phyloP scores from a whole-genome alignment of 306 rosid species.

The Hylodesmum podocarpum region DNA sequence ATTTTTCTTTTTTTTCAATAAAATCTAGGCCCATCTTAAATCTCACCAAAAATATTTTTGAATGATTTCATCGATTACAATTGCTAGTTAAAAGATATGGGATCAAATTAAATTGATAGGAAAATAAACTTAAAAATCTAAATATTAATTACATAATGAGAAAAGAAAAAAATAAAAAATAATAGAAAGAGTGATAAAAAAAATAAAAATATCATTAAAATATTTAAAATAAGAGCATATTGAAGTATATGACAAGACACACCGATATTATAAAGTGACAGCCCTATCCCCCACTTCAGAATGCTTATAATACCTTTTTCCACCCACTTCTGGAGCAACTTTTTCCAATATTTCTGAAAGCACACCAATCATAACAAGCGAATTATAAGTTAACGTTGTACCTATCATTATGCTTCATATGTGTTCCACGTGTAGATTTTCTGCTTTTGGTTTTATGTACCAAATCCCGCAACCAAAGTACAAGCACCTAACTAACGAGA shows the following conservation, averaged over 20 bases:
- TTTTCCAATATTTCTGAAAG: conserved; percentile 16
- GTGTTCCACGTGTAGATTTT: conserved; percentile 31
- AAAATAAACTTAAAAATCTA: too few relatives aligned
- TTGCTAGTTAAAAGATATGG: neutral
- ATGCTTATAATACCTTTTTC: neutral
- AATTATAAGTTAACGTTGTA: neutral
- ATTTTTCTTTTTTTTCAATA: too few relatives aligned
- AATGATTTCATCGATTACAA: neutral
- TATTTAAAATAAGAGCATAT: too few relatives aligned
- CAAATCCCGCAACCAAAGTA: conserved; percentile 16
- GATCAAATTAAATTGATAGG: neutral
- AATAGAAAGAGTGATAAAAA: too few relatives aligned
- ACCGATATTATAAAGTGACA: too few relatives aligned
- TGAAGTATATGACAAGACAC: too few relatives aligned
- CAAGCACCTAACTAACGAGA: neutral
- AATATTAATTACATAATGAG: too few relatives aligned
- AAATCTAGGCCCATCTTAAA: too few relatives aligned
- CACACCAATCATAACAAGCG: neutral
- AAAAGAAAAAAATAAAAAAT: too few relatives aligned
- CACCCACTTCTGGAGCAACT: conserved; percentile 6
- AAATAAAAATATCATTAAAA: too few relatives aligned
- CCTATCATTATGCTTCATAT: neutral
- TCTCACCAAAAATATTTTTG: neutral
- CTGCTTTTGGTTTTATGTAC: neutral
- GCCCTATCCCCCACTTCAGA: neutral